Base-by-base conservation (phyloP, 805 yeast species). In the Nakazawaea ishiwadae region DNA sequence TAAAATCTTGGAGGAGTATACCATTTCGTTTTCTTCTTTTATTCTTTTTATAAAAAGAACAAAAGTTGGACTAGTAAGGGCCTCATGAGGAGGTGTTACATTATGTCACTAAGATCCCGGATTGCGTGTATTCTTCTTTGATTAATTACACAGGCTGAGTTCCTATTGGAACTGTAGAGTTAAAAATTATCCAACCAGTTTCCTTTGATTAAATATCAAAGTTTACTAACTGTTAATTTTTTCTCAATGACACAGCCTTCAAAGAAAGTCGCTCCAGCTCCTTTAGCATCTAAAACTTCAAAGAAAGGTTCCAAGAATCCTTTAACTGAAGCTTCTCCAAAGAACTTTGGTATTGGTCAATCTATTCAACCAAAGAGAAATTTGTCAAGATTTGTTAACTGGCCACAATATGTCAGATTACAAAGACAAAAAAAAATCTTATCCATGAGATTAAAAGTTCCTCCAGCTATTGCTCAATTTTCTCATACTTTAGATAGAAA, bases 361-460 rank as follows among this genome's bases (percentile, higher is more conserved):
- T 75, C 83, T 54, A 62, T 91, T 60, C 98, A 91, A 75, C 96
- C 89, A 69, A 88, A 84, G 79, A 83, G 91, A 75, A 87, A 93
- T 83, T 81, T 93, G 66, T 76, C 95, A 49, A 89, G 98, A 74
- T 90, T 86, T 70, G 98, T 91, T 66, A 93, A 85, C 75, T 93
- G 99, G 99, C 99, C 99, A 67, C 93, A 84, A 74, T 89, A 91
- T 69, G 95, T 91, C 58, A 87, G 96, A 77, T 78, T 93, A 59
- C 99, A 91, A 79, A 90, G 99, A 81, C 98, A 93, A 77, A 93
- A 84, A 84, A 91, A 91, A 82, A 84, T 91, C 69, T 79, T 91
- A 69, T 75, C 82, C 61, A 69, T 90, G 72, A 90, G 99, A 84
- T 81, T 91, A 68, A 91, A 93, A 84, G 99, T 91, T 67, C 99